Conservation (phyloP, 768 basidiomycete genomes). For the Stropharia rugosoannulata region DNA sequence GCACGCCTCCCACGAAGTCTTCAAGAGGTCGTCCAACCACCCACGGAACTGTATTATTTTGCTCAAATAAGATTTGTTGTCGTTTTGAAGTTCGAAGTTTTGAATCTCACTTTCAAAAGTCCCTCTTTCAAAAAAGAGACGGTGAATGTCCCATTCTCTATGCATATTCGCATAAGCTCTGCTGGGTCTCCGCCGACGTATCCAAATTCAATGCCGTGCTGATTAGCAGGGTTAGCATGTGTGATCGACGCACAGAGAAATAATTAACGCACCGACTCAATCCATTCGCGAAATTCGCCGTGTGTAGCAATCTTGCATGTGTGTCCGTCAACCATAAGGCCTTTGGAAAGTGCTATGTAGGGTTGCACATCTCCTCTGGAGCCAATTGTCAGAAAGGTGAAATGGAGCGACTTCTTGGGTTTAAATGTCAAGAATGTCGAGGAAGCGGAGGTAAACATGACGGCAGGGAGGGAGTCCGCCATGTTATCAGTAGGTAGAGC, state of each 20-base stretch:
- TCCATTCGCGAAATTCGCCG: slow-evolving; percentile 93
- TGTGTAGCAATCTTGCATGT: slow-evolving; percentile 90
- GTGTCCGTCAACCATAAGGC: slow-evolving; percentile 88
- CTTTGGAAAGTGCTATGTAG: slow-evolving; percentile 94
- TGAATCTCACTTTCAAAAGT: slow-evolving; percentile 66
- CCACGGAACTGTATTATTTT: slow-evolving; percentile 75
- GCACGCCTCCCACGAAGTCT: slow-evolving; percentile 95
- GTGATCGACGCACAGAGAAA: slow-evolving; percentile 3
- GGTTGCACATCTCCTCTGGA: slow-evolving; percentile 98
- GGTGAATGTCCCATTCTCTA: slow-evolving; percentile 98
- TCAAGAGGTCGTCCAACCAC: slow-evolving; percentile 95
- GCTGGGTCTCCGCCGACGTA: slow-evolving; percentile 97
- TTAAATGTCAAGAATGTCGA: slow-evolving; percentile 97
- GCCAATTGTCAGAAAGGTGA: slow-evolving; percentile 96
- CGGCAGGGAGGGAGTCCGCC: slow-evolving; percentile 76
- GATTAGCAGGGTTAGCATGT: slow-evolving; percentile 2
- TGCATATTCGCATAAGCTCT: slow-evolving; percentile 95
- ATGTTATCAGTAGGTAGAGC: slow-evolving; percentile 50
- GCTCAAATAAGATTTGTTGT: slow-evolving; percentile 3
- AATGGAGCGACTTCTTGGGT: slow-evolving; percentile 78
- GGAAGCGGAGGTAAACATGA: slow-evolving; percentile 96
- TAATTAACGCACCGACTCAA: slow-evolving; percentile 73
- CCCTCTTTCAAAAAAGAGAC: slow-evolving; percentile 93
- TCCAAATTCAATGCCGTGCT: slow-evolving; percentile 97
- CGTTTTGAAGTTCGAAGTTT: background rate